These are phyloP conservation scores for Tylopilus orsonianus DNA, from an alignment of 1,284 basidiomycete species.

Conservation along the genomic window DNA sequence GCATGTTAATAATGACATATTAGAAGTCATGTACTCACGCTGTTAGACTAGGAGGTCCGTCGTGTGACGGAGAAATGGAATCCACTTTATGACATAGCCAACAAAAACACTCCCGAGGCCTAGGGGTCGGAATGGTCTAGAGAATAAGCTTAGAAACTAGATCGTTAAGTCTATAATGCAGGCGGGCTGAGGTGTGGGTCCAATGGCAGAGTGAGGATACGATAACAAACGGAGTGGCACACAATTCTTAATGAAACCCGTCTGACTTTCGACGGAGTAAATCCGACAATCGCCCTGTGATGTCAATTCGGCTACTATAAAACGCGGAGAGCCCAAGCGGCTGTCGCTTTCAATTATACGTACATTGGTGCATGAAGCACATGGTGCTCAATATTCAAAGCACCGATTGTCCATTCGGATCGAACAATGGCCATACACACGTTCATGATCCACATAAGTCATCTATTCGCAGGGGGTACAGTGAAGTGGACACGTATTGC, in stretches of 20 bases:
- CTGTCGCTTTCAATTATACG: background rate
- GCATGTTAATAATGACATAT: conserved; percentile 23
- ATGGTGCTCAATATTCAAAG: background rate
- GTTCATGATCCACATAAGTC: conserved; percentile 13
- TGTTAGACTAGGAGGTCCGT: conserved; percentile 4
- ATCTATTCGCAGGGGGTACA: conserved; percentile 31
- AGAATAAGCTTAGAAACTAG: too few species aligned
- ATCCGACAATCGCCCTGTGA: background rate
- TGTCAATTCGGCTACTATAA: conserved; percentile 2
- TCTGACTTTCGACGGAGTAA: background rate
- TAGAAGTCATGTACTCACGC: conserved; percentile 8
- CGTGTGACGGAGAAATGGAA: background rate
- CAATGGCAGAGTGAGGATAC: background rate
- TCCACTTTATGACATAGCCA: background rate
- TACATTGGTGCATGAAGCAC: conserved; percentile 2
- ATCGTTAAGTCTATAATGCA: too few species aligned
- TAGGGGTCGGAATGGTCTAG: too few species aligned
- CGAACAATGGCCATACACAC: background rate
- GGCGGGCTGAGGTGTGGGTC: too few species aligned
- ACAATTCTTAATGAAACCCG: background rate
- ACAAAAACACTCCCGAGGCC: too few species aligned
- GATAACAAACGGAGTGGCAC: background rate
- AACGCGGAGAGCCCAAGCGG: background rate
- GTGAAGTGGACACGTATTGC: conserved; percentile 9
- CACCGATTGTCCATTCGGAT: too few species aligned